phyloP scores from a whole-genome alignment of 2,329 filamentous ascomycete genomes.

The Penicillium brevicompactum region DNA sequence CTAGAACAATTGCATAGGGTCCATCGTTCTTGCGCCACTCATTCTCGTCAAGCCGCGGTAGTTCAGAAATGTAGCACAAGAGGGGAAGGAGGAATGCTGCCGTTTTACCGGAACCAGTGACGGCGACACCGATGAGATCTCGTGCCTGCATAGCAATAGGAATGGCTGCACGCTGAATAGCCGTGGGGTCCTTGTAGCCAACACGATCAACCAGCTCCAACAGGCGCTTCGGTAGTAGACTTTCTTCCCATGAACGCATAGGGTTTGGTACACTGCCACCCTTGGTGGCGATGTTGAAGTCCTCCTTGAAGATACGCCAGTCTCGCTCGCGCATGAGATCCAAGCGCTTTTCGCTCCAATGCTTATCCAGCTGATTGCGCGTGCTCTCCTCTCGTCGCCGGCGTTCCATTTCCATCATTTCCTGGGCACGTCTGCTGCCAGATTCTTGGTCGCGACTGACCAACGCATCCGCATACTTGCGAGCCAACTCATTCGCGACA shows the following conservation, averaged over 20 bases:
- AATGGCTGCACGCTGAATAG: conserved; percentile 92
- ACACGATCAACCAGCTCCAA: conserved; percentile 81
- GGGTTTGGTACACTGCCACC: conserved; percentile 90
- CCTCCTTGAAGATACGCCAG: conserved; percentile 99
- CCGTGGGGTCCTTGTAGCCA: conserved; percentile 87
- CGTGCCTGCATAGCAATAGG: conserved; percentile 90
- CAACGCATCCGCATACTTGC: conserved; percentile 67
- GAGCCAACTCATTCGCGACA: conserved; percentile 52
- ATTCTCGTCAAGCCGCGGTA: conserved; percentile 79
- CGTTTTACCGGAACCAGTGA: conserved; percentile 98
- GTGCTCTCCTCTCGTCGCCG: conserved; percentile 71
- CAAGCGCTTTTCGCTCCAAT: conserved; percentile 93
- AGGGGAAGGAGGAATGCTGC: conserved; percentile 91
- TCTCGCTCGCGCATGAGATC: conserved; percentile 95
- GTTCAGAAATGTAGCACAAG: conserved; percentile 88
- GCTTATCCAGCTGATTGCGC: conserved; percentile 78
- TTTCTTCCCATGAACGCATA: conserved; percentile 93
- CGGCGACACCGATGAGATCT: conserved; percentile 96
- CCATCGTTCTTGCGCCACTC: conserved; percentile 90
- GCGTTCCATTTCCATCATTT: conserved; percentile 83
- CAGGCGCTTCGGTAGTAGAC: conserved; percentile 72
- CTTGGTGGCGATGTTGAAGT: conserved; percentile 95
- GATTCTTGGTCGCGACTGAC: conserved; percentile 74
- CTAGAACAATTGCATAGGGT: conserved; percentile 94
- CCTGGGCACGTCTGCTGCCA: conserved; percentile 73